These are phyloP conservation scores for Teratosphaeria gauchensis DNA, from an alignment of 2,329 filamentous ascomycete species.

Conservation along the genomic window DNA sequence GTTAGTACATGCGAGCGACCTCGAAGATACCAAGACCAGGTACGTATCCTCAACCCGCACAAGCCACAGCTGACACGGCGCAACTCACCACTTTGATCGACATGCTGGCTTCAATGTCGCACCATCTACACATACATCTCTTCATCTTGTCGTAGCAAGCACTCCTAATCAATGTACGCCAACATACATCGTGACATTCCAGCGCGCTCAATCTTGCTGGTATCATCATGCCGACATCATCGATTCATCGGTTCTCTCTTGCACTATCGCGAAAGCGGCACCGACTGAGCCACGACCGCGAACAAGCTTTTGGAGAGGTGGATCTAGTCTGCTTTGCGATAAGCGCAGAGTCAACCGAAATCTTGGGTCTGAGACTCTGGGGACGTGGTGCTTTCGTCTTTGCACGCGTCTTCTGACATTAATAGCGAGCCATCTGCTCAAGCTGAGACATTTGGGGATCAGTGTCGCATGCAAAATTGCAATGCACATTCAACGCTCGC, in stretches of 20 bases:
- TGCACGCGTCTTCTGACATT: neutral
- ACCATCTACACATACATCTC: neutral
- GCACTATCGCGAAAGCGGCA: neutral
- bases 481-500: neutral
- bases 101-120: neutral
- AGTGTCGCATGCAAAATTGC: neutral
- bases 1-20: constrained; percentile 1
- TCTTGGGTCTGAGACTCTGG: neutral
- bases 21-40: neutral
- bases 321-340: neutral
- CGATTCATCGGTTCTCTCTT: neutral
- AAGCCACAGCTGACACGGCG: neutral
- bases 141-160: neutral
- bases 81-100: neutral
- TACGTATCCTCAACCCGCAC: neutral
- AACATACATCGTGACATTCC: neutral
- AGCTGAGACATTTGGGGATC: neutral
- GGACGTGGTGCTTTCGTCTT: neutral
- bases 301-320: neutral
- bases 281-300: neutral
- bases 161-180: neutral
- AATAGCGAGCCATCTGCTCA: neutral
- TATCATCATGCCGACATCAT: neutral
- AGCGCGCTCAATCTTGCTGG: neutral
- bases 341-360: neutral